Evolutionary conservation across 441 rosid genomes (phyloP).

Genomic region (Capsella rubella): DNA sequence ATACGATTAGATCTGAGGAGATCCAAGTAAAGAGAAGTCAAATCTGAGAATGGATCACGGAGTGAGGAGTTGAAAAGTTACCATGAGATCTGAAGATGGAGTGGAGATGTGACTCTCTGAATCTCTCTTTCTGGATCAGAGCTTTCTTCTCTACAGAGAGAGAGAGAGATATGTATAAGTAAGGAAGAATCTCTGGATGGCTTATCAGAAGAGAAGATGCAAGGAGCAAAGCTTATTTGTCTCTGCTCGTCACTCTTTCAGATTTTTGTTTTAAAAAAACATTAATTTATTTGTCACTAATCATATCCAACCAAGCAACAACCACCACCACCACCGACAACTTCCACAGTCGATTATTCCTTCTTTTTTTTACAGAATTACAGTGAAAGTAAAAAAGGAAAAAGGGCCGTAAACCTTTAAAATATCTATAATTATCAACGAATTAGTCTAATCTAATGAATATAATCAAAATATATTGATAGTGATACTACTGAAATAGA

Average conservation of each 20-base stretch:
- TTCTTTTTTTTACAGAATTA: constrained; percentile 20
- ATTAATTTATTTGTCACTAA: constrained; percentile 8
- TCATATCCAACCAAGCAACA: constrained; percentile 35
- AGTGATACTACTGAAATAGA: neutral
- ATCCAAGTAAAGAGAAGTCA: constrained; percentile 39
- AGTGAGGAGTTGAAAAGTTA: constrained; percentile 21
- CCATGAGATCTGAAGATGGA: constrained; percentile 46
- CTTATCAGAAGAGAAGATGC: constrained; percentile 12
- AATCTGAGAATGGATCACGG: constrained; percentile 33
- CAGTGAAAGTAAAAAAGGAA: constrained; percentile 14
- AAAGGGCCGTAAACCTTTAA: neutral
- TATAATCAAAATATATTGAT: neutral
- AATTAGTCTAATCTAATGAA: neutral
- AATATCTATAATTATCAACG: neutral
- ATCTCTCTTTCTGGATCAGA: constrained; percentile 27
- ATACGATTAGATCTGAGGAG: constrained; percentile 39
- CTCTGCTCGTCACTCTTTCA: constrained; percentile 40
- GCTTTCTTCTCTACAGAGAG: constrained; percentile 26
- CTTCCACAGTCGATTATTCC: constrained; percentile 5
- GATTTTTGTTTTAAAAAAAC: neutral
- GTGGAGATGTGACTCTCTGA: constrained; percentile 33
- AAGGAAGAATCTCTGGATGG: constrained; percentile 34
- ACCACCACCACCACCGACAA: constrained; percentile 47
- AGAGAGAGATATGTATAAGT: neutral
- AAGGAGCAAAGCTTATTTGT: constrained; percentile 36